Base-by-base conservation (phyloP, 176 grass and related monocot species). In the Juncus inflexus region DNA sequence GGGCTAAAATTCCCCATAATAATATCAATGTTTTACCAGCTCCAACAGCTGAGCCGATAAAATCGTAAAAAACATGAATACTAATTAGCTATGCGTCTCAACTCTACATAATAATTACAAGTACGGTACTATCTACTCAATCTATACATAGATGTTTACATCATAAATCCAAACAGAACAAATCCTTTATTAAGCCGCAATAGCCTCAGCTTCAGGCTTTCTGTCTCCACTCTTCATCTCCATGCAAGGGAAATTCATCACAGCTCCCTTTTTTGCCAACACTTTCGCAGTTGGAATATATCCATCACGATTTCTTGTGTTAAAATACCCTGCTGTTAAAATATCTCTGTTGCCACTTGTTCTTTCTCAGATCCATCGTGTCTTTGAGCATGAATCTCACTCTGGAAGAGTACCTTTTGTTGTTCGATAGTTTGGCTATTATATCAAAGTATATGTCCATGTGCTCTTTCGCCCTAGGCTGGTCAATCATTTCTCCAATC, bases 161-260 rank as follows among this genome's bases (percentile, higher is more conserved):
- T 45, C 42, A 7, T 37, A 4, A 2, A 2, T 0, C 61, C 77
- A 28, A 79, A 35, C 3, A 9, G 41, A 4, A 3, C 5, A 4
- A 45, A 9, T n/a, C 9, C 8, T 14, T 63, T 86, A 78, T 51
- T 61, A 12, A 3, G 77, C 76, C 7, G 61, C 74, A 2, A 54
- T 52, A 15, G 87, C 64, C 66, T 85, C 53, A 35, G 78, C 78
- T 74, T 82, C 81, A 42, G 81, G 81, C 12, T 76, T 78, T 78
- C 67, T 64, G 37, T 66, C 58, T 37, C 67, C 79, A 51, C 50
- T 62, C 41, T 77, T 75, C 92, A 96, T 96, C 76, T 96, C 92
- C 92, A 96, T 91, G 81, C 92, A 96, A 37, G 92, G 91, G 74
- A 96, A 96, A 74, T 96, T 96, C 73, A 96, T 75, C 67, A 91